Evolutionary conservation across 1,139 yeast genomes (phyloP), one percentile per base, ranked within the genome.

Genomic region (Yarrowia galli): DNA sequence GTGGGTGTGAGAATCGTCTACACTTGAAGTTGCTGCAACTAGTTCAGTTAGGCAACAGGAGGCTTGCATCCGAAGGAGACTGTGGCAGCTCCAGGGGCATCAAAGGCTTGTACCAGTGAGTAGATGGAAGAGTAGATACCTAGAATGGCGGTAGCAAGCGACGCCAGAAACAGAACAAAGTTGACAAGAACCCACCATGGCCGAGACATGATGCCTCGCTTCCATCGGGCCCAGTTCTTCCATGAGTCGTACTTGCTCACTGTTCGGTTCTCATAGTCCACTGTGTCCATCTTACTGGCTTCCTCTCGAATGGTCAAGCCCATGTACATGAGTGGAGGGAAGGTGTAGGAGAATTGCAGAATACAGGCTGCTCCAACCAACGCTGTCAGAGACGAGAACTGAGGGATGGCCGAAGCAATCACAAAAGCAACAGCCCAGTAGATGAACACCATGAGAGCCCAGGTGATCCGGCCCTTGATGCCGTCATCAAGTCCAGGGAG

Each of bases 401-500:
- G 83, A 35, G 86, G 86, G 68, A 83, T 83, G 71, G 84, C 84
- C 68, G 84, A 80, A 49, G 85, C 85, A 71, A 83, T 71, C 40
- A 79, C 73, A 70, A 75, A 80, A 5, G 82, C 82, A 32, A 79
- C 64, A 2, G 76, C 78, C 82, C 82, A 80, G 73, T 80, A 80
- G 25, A 74, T 69, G 65, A 75, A 69, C 1, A 79, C 80, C 53
- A 75, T 70, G 22, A 72, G 67, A 5, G 73, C 74, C 82, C 82
- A 80, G 42, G 74, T 70, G 22, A 74, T 43, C 45, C 76, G 73
- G 25, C 82, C 82, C 35, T 63, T 67, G 60, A 69, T 71, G n/a
- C 78, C 70, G 28, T 72, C 72, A 28, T 80, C 72, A 9, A 61
- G 45, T 16, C n/a, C 20, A 1, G 71, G 53, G 12, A 82, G 82